Base-by-base conservation (phyloP, 1,284 basidiomycete species). In the Xerocomus tenax region DNA sequence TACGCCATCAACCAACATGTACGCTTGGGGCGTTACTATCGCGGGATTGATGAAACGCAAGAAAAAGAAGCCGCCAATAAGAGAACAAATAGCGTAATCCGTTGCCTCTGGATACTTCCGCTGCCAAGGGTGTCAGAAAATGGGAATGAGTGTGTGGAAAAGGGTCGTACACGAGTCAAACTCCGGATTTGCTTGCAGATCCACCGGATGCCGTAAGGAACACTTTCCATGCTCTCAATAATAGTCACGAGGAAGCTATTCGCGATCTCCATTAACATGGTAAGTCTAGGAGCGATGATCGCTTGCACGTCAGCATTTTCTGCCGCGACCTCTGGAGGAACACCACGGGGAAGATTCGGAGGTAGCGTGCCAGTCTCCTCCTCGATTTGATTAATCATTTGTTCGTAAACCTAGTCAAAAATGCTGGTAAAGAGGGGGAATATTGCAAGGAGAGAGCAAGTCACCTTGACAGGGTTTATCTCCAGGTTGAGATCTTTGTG, bases 41-140 rank as follows among this genome's bases (percentile, higher is more conserved):
- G 96, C 96, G 3, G 96, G 96, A 65, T 99, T 99, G 75, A 99
- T 97, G 72, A 98, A 99, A 12, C 96, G 90, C 53, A 99, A 81
- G 79, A 98, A 98, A 79, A 98, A 99, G 76, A 98, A 98, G 18
- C 95, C 95, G 48, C 96, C 96, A 60, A 99, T 98, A 50, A 99
- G 79, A 6, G 94, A 97, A 67, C 94, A 98, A 52, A 98, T 95
- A 47, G 93, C 93, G 62, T 93, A 93, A 71, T 98, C 96, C 30
- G 91, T 91, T 21, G 93, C 94, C 53, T 97, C 93, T 6, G 95
- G 94, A 67, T 98, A 98, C 76, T 98, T 98, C 51, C 96, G 81
- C 91, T 97, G 65, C 57, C 42, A 19, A 12, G 54, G 35, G 51
- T 40, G 51, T 57, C 42, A 55, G 46, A 23, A 25, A 40, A 53